Evolutionary conservation across 2,329 filamentous ascomycete species (phyloP).

Genomic region (Magnaporthales sp.): DNA sequence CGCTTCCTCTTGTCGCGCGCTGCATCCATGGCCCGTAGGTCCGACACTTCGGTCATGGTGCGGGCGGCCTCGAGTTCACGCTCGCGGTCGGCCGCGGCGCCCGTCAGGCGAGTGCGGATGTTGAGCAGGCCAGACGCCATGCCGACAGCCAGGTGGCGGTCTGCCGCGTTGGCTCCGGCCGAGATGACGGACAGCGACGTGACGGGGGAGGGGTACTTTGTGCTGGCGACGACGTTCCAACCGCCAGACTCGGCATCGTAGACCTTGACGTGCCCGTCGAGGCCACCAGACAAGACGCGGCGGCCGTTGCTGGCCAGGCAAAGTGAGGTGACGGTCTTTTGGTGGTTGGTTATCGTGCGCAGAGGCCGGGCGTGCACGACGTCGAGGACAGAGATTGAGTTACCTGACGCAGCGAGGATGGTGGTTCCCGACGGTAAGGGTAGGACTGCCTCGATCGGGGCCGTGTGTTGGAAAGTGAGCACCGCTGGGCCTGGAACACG

Average conservation of each 20-base stretch:
- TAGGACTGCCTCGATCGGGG: slow-evolving; percentile 80
- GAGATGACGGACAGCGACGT: slow-evolving; percentile 73
- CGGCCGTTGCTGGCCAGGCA: slow-evolving; percentile 72
- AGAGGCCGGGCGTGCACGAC: slow-evolving; percentile 84
- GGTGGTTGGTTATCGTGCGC: slow-evolving; percentile 83
- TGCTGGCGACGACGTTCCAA: slow-evolving; percentile 94
- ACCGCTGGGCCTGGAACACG: slow-evolving; percentile 59
- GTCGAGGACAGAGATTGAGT: slow-evolving; percentile 83
- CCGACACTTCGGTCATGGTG: slow-evolving; percentile 57
- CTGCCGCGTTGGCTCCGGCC: slow-evolving; percentile 59
- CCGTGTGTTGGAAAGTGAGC: slow-evolving; percentile 93
- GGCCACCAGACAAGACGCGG: slow-evolving; percentile 75
- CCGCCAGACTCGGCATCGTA: slow-evolving; percentile 69
- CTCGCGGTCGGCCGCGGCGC: slow-evolving; percentile 72
- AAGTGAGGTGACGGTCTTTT: slow-evolving; percentile 92
- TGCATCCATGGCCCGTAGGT: slow-evolving; percentile 68
- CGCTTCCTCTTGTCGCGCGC: slow-evolving; percentile 62
- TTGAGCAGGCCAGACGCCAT: slow-evolving; percentile 84
- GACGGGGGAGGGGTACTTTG: slow-evolving; percentile 89
- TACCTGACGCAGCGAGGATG: slow-evolving; percentile 75
- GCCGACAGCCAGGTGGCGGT: slow-evolving; percentile 89
- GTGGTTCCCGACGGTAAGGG: slow-evolving; percentile 81
- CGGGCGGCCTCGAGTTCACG: slow-evolving; percentile 65
- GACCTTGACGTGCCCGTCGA: slow-evolving; percentile 95
- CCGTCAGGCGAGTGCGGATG: slow-evolving; percentile 43